Evolutionary conservation across 257 asterid species (phyloP).

Genomic region (Solanum sitiens): DNA sequence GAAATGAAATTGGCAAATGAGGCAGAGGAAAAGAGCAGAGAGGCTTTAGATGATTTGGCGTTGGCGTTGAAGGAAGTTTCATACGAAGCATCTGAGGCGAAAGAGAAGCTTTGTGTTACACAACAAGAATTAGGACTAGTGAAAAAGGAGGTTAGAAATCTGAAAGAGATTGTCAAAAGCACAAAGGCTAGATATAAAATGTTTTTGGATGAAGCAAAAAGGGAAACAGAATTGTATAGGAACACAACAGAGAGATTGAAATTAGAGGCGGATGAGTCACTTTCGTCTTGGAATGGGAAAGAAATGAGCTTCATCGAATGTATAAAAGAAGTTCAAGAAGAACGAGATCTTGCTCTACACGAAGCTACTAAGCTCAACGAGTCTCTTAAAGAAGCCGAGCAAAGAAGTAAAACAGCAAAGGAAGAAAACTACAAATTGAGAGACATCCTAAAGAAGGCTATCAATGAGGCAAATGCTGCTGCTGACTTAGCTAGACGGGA

Average conservation of each 20-base stretch:
- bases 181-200: slow-evolving; percentile 22
- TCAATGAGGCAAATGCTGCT: slow-evolving; percentile 52
- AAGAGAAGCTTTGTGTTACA: slow-evolving; percentile 1
- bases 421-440: background rate
- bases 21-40: slow-evolving; percentile 33
- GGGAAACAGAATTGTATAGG: slow-evolving; percentile 42
- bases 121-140: background rate
- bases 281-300: slow-evolving; percentile 73
- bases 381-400: slow-evolving; percentile 24
- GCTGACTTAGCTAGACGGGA: background rate
- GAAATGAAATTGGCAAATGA: slow-evolving; percentile 30
- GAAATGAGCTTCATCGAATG: slow-evolving; percentile 66
- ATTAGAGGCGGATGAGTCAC: slow-evolving; percentile 35
- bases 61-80: slow-evolving; percentile 67
- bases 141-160: slow-evolving; percentile 22
- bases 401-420: background rate
- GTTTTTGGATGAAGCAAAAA: slow-evolving; percentile 26
- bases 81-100: slow-evolving; percentile 32
- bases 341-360: slow-evolving; percentile 32
- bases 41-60: slow-evolving; percentile 83
- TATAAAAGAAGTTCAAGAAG: slow-evolving; percentile 62
- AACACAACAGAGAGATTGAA: slow-evolving; percentile 29
- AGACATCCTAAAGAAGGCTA: slow-evolving; percentile 15
- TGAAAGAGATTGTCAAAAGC: slow-evolving; percentile 23
- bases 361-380: slow-evolving; percentile 16